Base-by-base conservation (phyloP, 2,329 filamentous ascomycete species). In the Claviceps maximensis region DNA sequence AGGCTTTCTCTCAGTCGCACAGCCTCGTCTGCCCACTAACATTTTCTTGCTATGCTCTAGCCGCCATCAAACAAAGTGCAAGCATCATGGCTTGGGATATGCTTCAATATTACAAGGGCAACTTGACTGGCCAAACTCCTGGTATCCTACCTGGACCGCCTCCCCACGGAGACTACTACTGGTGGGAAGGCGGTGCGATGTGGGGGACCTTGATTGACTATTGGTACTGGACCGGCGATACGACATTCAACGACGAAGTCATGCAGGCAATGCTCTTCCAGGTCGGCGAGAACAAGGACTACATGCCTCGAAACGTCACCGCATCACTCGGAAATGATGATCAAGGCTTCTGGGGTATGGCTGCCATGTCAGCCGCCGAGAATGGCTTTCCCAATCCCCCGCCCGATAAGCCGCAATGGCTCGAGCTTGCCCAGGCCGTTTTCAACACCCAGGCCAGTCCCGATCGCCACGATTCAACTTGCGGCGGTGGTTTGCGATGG, bases 401-500 rank as follows among this genome's bases (percentile, higher is more conserved):
- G 0, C 60, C 68, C 2, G 71, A 73, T 52, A 62, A 76, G 53
- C 74, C 78, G 1, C 67, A 74, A 29, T 80, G 77, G 71, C 67
- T 80, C 7, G 73, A 77, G 17, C 72, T 86, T 12, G 81, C 78
- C 1, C 75, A 82, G 61, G 78, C 75, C 38, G 79, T 87, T 19
- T 90, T 80, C 61, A 81, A 83, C 59, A 75, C 74, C 1, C 71
- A 74, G 50, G 78, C 75, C 2, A 64, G 62, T 21, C 68, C 71
- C 1, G 74, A 80, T 47, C 84, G 84, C 71, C 82, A 87, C 61
- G 74, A 74, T 9, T 66, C 70, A 0, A 67, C 67, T 0, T 74
- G 73, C 19, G 80, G 79, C 55, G 77, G 75, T 46, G 87, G 86
- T 21, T 66, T 90, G 57, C 76, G 84, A 59, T 89, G 85, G 85